phyloP scores from a whole-genome alignment of 208 protist genomes.

The Acanthamoeba sp. region DNA sequence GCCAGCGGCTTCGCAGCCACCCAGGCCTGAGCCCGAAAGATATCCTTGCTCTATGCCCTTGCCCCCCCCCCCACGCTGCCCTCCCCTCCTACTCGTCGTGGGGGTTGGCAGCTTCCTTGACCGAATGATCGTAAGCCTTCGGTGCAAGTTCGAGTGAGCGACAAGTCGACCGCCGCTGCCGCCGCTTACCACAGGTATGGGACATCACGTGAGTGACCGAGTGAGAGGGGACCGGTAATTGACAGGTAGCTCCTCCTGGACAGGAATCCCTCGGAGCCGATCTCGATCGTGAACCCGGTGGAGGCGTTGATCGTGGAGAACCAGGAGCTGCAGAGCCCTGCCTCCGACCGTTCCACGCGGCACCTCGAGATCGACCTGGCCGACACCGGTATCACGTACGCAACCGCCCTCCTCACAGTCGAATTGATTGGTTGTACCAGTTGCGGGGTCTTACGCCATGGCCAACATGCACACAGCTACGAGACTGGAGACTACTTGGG shows the following conservation, averaged over 20 bases:
- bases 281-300: constrained; percentile 73
- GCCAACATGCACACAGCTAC: constrained; percentile 57
- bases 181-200: background rate
- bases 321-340: constrained; percentile 77
- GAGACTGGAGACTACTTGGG: constrained; percentile 96
- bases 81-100: no score
- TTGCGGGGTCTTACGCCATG: background rate
- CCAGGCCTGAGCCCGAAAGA: background rate
- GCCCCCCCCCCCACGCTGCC: no score
- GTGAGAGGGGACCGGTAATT: no score
- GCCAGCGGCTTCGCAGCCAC: background rate
- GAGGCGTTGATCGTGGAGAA: constrained; percentile 72
- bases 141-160: background rate
- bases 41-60: no score
- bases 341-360: constrained; percentile 88
- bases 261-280: background rate
- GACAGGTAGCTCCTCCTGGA: background rate
- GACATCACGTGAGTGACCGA: background rate
- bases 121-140: no score
- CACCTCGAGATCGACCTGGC: constrained; percentile 92
- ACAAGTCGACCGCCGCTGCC: background rate
- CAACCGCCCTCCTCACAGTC: background rate
- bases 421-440: no score
- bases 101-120: no score
- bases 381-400: constrained; percentile 15